These are phyloP conservation scores for Phalaenopsis hybrid DNA, from an alignment of 116 monocot species.

Conservation along the genomic window DNA sequence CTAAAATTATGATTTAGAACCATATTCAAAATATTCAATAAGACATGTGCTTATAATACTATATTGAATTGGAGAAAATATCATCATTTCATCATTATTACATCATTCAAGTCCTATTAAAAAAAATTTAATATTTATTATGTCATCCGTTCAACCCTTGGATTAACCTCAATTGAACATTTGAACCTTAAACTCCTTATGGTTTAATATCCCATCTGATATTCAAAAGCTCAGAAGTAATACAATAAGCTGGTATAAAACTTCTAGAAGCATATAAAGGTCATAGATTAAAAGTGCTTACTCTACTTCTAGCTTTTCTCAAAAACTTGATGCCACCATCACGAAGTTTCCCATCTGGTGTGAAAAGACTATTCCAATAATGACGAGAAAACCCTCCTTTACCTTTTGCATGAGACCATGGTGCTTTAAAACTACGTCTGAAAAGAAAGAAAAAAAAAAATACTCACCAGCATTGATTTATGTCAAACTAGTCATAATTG, in stretches of 20 bases:
- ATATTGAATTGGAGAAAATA: too few relatives aligned
- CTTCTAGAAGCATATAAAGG: not conserved
- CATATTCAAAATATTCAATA: too few relatives aligned
- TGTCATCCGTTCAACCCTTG: too few relatives aligned
- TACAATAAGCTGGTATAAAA: not conserved
- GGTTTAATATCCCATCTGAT: too few relatives aligned
- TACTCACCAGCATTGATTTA: not conserved
- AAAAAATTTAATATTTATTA: too few relatives aligned
- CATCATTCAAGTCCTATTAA: too few relatives aligned
- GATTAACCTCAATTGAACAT: too few relatives aligned
- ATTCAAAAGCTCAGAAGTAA: not conserved
- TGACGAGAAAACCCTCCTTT: conserved; percentile 38
- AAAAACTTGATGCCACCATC: conserved; percentile 65
- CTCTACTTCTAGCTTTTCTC: conserved; percentile 56
- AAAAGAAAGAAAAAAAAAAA: not conserved
- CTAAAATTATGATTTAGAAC: too few relatives aligned
- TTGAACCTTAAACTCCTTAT: too few relatives aligned
- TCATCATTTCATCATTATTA: too few relatives aligned
- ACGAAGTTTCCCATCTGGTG: conserved; percentile 53
- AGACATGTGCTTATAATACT: too few relatives aligned
- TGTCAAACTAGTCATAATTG: too few relatives aligned
- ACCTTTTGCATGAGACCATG: conserved; percentile 47
- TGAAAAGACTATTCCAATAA: conserved; percentile 51
- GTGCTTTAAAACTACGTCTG: conserved; percentile 59
- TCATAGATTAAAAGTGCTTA: conserved; percentile 18